A percentile compares a stretch with the other conserved stretches of the same genome.
Evolutionary conservation across 352 stramenopile genomes (phyloP).

Genomic region (Globisporangium nunn): DNA sequence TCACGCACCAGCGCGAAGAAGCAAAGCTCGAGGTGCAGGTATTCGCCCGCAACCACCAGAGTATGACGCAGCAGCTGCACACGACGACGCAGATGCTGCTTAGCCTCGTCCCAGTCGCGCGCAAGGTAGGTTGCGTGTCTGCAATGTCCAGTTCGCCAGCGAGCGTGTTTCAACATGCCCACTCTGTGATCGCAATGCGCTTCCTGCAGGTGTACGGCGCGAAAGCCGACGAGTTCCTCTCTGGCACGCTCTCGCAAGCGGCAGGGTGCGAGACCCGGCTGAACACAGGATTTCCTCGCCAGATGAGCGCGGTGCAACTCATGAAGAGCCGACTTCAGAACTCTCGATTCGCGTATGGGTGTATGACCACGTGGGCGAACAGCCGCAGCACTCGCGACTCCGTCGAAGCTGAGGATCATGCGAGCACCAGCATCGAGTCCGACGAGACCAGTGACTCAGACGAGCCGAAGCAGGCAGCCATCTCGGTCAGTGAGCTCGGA

Average conservation of each 20-base stretch:
- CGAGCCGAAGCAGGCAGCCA: neutral
- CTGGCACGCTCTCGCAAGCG: slow-evolving; percentile 39
- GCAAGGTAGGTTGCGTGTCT: slow-evolving; percentile 22
- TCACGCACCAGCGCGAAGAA: slow-evolving; percentile 42
- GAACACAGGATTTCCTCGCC: slow-evolving; percentile 3
- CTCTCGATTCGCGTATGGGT: slow-evolving; percentile 44
- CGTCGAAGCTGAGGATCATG: neutral
- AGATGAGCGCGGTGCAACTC: slow-evolving; percentile 25
- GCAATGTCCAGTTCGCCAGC: neutral
- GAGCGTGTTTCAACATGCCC: neutral
- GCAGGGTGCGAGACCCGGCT: slow-evolving; percentile 17
- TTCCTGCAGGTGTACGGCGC: slow-evolving; percentile 42
- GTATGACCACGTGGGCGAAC: slow-evolving; percentile 48
- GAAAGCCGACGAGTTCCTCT: slow-evolving; percentile 55
- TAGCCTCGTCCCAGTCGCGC: slow-evolving; percentile 55
- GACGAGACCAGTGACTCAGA: neutral
- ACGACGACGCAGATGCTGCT: slow-evolving; percentile 70
- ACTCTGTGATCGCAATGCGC: neutral
- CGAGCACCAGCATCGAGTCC: neutral
- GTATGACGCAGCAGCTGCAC: slow-evolving; percentile 64
- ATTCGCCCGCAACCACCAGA: slow-evolving; percentile 58
- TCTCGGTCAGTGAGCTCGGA: neutral
- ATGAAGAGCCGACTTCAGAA: slow-evolving; percentile 47
- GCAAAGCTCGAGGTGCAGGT: slow-evolving; percentile 47
- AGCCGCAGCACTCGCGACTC: neutral